These are phyloP conservation scores for Coleophoma eucalyptorum DNA, from an alignment of 2,329 filamentous ascomycete genomes.

Conservation along the genomic window DNA sequence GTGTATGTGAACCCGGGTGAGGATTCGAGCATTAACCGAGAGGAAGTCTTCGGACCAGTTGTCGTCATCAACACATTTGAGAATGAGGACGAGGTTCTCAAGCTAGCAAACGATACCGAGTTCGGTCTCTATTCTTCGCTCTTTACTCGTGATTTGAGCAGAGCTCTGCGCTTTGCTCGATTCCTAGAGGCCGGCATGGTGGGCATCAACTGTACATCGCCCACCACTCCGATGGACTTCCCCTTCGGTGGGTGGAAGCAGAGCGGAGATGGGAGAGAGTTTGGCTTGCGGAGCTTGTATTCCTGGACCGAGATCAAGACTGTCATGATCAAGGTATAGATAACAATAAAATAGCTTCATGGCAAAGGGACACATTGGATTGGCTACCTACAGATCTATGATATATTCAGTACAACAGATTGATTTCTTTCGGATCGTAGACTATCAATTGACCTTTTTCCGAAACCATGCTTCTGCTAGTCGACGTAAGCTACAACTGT, in stretches of 20 bases:
- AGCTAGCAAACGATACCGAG: slow-evolving; percentile 54
- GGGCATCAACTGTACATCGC: slow-evolving; percentile 55
- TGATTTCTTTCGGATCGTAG: too few species aligned
- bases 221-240: slow-evolving; percentile 29
- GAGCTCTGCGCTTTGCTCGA: slow-evolving; percentile 50
- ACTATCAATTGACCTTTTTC: too few species aligned
- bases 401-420: too few species aligned
- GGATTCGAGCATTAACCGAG: slow-evolving; percentile 51
- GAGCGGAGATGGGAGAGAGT: slow-evolving; percentile 68
- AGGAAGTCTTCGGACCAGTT: slow-evolving; percentile 62
- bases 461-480: too few species aligned
- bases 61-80: slow-evolving; percentile 54
- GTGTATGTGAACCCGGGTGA: slow-evolving; percentile 45
- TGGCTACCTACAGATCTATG: too few species aligned
- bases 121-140: slow-evolving; percentile 52
- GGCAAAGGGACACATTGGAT: too few species aligned
- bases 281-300: background rate
- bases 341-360: too few species aligned
- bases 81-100: slow-evolving; percentile 53
- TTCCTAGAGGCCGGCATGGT: slow-evolving; percentile 66
- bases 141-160: slow-evolving; percentile 61
- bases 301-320: slow-evolving; percentile 1
- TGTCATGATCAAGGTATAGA: slow-evolving; percentile 1
- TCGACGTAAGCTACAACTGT: too few species aligned
- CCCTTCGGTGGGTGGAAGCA: slow-evolving; percentile 71